A percentile compares a stretch with the other conserved stretches of the same genome.
Conservation (phyloP, 441 rosid genomes). For the Gossypium trilobum region DNA sequence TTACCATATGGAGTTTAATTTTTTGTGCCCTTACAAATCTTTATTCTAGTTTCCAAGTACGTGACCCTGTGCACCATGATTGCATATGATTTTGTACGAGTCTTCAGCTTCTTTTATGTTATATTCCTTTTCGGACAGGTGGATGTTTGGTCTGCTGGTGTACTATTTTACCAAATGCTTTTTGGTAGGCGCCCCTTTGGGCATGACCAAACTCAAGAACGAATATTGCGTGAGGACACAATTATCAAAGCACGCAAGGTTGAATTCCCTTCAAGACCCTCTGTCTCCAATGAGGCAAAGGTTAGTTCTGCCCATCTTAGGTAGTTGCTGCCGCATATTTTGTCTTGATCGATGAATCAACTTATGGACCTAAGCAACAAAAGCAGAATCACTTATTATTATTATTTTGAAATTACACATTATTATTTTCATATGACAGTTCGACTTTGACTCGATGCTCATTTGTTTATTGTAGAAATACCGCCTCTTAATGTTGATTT, state of each 20-base stretch:
- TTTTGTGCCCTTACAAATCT: background rate
- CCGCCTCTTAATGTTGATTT: background rate
- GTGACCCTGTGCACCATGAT: background rate
- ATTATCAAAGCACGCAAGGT: conserved; percentile 92
- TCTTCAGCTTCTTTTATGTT: background rate
- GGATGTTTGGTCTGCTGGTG: conserved; percentile 97
- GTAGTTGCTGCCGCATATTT: background rate
- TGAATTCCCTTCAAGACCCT: conserved; percentile 89
- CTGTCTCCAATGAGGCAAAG: conserved; percentile 90
- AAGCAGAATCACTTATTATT: background rate
- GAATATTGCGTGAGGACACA: conserved; percentile 89
- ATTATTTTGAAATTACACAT: background rate
- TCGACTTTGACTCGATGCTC: background rate
- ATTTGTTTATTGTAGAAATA: background rate
- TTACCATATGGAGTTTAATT: background rate
- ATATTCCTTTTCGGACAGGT: conserved; percentile 44
- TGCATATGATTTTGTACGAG: background rate
- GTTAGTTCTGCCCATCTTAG: conserved; percentile 26
- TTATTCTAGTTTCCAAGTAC: background rate
- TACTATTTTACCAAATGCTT: conserved; percentile 89
- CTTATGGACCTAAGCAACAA: background rate
- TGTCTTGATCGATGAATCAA: background rate
- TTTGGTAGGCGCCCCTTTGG: conserved; percentile 96
- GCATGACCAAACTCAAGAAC: conserved; percentile 94
- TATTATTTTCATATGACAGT: background rate